A percentile compares a stretch with the other conserved stretches of the same genome.
Conservation (phyloP, 2,329 filamentous ascomycete genomes). For the Colletotrichum lentis region DNA sequence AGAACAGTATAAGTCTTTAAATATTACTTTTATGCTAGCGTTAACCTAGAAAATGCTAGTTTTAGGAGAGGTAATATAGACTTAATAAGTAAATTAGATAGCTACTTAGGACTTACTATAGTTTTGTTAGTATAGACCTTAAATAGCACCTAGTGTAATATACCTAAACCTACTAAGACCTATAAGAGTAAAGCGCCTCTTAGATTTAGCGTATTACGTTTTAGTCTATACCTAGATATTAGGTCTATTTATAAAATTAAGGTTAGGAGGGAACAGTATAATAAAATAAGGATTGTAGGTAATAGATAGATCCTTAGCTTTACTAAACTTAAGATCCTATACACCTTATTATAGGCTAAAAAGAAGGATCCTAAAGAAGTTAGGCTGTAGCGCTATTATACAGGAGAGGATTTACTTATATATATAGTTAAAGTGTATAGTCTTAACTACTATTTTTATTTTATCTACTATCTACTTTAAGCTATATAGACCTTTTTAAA, state of each 20-base stretch:
- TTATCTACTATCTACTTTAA: neutral
- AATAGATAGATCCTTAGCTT: neutral
- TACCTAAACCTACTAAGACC: conserved; percentile 39
- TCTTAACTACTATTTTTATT: neutral
- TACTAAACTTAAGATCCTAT: neutral
- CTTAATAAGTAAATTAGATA: conserved; percentile 34
- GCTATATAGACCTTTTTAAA: neutral
- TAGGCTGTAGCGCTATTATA: neutral
- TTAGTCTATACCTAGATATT: conserved; percentile 26
- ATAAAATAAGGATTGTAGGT: neutral
- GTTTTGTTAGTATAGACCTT: conserved; percentile 1
- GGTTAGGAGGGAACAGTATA: conserved; percentile 35
- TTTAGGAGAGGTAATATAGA: conserved; percentile 9
- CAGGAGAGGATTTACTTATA: neutral
- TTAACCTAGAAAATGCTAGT: conserved; percentile 38
- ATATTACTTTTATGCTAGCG: conserved; percentile 20
- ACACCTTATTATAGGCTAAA: neutral
- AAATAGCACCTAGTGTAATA: too few species aligned
- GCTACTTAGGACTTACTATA: conserved; percentile 39
- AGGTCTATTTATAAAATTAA: conserved; percentile 35
- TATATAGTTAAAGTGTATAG: neutral
- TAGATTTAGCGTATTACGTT: conserved; percentile 9
- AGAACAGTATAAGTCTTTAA: conserved; percentile 33
- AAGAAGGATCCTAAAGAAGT: neutral
- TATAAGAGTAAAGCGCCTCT: conserved; percentile 24